A percentile compares a stretch with the other conserved stretches of the same genome.
These are phyloP conservation scores for Didymella sp. DNA, from an alignment of 2,329 filamentous ascomycete genomes.

Conservation along the genomic window DNA sequence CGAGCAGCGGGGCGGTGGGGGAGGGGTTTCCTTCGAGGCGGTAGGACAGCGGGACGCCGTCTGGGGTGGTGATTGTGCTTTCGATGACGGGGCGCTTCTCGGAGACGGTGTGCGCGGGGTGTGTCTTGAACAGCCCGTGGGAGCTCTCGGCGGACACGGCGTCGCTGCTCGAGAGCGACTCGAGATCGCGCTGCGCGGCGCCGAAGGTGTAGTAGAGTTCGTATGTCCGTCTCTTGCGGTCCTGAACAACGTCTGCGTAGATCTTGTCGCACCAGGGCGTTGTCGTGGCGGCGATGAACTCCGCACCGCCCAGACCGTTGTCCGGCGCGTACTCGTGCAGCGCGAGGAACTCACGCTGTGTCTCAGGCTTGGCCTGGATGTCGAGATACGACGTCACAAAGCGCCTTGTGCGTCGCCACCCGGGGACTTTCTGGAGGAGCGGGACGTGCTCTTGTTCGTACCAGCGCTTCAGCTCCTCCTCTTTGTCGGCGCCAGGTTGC, in stretches of 20 bases:
- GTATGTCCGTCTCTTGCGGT: slow-evolving; percentile 67
- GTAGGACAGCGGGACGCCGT: slow-evolving; percentile 74
- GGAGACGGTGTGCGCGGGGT: slow-evolving; percentile 50
- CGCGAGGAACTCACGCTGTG: slow-evolving; percentile 63
- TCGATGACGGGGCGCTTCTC: slow-evolving; percentile 60
- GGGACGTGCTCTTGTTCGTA: slow-evolving; percentile 76
- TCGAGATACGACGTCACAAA: slow-evolving; percentile 70
- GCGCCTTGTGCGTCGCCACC: slow-evolving; percentile 77
- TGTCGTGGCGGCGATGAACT: slow-evolving; percentile 67
- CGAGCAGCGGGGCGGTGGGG: slow-evolving; percentile 72
- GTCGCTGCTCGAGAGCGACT: slow-evolving; percentile 60
- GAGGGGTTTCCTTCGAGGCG: slow-evolving; percentile 75
- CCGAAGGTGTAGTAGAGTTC: slow-evolving; percentile 82
- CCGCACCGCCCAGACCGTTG: slow-evolving; percentile 71
- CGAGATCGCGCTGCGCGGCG: slow-evolving; percentile 72
- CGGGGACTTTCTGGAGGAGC: slow-evolving; percentile 75
- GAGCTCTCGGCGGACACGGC: slow-evolving; percentile 58
- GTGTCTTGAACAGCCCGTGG: slow-evolving; percentile 64
- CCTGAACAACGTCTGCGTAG: slow-evolving; percentile 64
- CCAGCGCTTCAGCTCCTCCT: slow-evolving; percentile 70
- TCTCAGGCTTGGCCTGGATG: slow-evolving; percentile 42
- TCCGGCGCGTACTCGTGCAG: slow-evolving; percentile 75
- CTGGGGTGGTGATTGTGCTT: slow-evolving; percentile 72
- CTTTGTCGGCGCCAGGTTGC: slow-evolving; percentile 58
- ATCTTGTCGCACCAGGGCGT: slow-evolving; percentile 69